Evolutionary conservation across 1,284 basidiomycete species (phyloP), one percentile per base, ranked within the genome.

Genomic region (Xerocomus minutiporus): DNA sequence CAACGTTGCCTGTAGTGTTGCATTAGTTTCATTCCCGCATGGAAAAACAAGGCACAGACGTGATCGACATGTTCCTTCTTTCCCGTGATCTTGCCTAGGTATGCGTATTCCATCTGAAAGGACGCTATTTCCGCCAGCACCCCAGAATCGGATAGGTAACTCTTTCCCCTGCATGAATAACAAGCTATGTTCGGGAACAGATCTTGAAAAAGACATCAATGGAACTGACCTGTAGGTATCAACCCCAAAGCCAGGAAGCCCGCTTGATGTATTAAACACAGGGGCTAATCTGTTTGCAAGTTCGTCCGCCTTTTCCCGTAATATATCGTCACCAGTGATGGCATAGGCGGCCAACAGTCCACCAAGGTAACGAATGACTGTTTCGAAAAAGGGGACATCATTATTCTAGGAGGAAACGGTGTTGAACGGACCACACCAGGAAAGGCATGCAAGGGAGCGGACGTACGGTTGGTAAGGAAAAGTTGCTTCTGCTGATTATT

Each of bases 291-390:
- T 71, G 8, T 64, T 66, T 1, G 73, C 83, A 2, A 85, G 71
- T 28, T 80, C 74, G 46, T 82, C 78, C 2, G 82, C 82, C 34
- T 75, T 73, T n/a, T 66, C 57, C 12, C 82, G 67, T 9, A 83
- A 68, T 8, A 78, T 58, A 4, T 63, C 61, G 46, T 79, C 67
- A 1, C 74, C 67, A 0, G 84, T 82, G 4, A 94, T 71, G 23
- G 93, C 89, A 65, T 93, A 88, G 0, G 88, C 91, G 1, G 90
- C 86, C 3, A 94, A 71, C 20, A 94, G 65, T 4, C 91, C 91
- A 11, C 92, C 93, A 2, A 95, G 80, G 67, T 94, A 92, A 11
- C 93, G 81, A 55, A 95, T 95, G 9, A 82, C 79, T 0, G 91
- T 93, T 69, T 96, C 92, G 61, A 95, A 95, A 56, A 85, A 88